These are phyloP conservation scores for Colletotrichum horii DNA, from an alignment of 2,329 filamentous ascomycete genomes.

Conservation along the genomic window DNA sequence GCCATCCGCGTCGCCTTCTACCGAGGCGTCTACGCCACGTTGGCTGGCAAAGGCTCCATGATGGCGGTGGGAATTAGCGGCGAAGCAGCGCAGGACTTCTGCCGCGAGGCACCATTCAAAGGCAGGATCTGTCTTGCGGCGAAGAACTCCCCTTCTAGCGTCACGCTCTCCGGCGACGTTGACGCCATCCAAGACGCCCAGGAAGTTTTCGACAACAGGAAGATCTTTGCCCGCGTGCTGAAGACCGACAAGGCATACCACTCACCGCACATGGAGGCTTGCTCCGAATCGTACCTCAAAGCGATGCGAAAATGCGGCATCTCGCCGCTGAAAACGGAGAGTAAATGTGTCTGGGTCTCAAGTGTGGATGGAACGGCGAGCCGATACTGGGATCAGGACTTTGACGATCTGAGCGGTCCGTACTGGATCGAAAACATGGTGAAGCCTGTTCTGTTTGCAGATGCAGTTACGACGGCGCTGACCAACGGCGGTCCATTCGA, in stretches of 20 bases:
- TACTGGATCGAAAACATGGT: conserved; percentile 11
- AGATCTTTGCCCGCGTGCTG: conserved; percentile 21
- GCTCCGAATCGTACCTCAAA: conserved; percentile 27
- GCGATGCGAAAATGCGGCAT: not conserved
- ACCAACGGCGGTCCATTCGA: conserved; percentile 22
- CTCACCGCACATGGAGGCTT: conserved; percentile 21
- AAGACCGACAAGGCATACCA: conserved; percentile 23
- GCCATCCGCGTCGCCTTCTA: conserved; percentile 44
- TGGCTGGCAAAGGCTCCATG: conserved; percentile 50
- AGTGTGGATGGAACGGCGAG: not conserved
- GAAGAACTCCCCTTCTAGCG: conserved; percentile 56
- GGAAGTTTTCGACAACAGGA: conserved; percentile 13
- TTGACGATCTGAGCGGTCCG: not conserved
- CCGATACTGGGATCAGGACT: not conserved
- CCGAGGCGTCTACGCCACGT: conserved; percentile 33
- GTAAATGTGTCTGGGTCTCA: not conserved
- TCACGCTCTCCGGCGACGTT: conserved; percentile 47
- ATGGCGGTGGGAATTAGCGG: conserved; percentile 56
- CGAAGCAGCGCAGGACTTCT: conserved; percentile 38
- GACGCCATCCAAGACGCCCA: conserved; percentile 30
- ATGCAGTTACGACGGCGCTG: not conserved
- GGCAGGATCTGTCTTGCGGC: conserved; percentile 35
- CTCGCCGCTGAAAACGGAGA: not conserved
- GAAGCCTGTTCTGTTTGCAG: not conserved
- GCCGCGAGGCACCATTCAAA: conserved; percentile 17